Evolutionary conservation across 352 stramenopile species (phyloP).

Genomic region (Aphanomyces invadans): DNA sequence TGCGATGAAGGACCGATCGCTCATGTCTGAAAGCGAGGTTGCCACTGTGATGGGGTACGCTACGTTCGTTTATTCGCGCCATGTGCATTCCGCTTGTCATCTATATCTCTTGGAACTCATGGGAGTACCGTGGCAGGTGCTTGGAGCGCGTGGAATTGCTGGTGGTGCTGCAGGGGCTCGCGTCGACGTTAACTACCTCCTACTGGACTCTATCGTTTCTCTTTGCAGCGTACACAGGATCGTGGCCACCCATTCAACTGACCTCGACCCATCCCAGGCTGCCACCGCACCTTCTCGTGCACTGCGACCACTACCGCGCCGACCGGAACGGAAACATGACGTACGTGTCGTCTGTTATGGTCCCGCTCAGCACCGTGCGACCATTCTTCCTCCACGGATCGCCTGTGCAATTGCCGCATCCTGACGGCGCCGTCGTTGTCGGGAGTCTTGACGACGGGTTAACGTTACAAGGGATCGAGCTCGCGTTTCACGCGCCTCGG

Average conservation of each 20-base stretch:
- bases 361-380: background rate
- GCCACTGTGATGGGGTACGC: conserved; percentile 38
- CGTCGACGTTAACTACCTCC: background rate
- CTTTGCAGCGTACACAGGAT: background rate
- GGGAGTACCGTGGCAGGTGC: too few relatives aligned
- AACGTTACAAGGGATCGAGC: background rate
- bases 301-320: background rate
- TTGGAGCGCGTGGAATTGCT: background rate
- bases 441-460: background rate
- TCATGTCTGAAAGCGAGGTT: conserved; percentile 52
- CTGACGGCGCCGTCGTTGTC: background rate
- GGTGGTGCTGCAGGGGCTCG: conserved; percentile 45
- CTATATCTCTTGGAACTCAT: too few relatives aligned
- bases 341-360: background rate
- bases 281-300: background rate
- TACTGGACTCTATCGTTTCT: conserved; percentile 19
- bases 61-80: too few relatives aligned
- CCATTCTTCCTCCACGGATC: background rate
- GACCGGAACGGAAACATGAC: background rate
- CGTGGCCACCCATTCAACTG: background rate
- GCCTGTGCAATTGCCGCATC: background rate
- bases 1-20: conserved; percentile 39
- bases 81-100: too few relatives aligned
- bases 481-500: background rate
- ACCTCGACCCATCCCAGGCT: background rate